Evolutionary conservation across 179 eudicot genomes (phyloP).

Genomic region (Amaranthus tricolor): DNA sequence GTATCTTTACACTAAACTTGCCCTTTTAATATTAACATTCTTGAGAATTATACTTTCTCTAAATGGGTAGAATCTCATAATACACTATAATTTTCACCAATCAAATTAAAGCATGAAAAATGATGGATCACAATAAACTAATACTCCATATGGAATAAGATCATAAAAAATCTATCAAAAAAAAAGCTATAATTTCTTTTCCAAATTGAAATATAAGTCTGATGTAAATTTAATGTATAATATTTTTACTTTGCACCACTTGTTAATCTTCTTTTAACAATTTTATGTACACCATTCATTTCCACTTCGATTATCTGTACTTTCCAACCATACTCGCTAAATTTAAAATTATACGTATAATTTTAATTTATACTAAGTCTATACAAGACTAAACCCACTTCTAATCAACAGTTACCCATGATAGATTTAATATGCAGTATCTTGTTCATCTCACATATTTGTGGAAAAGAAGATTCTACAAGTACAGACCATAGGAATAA

Average conservation of each 20-base stretch:
- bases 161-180: no score
- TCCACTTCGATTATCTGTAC: no score
- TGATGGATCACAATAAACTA: neutral
- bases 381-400: no score
- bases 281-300: no score
- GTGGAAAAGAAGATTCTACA: conserved; percentile 11
- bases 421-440: neutral
- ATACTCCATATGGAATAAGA: neutral
- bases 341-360: no score
- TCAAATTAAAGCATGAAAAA: neutral
- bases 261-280: no score
- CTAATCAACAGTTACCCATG: neutral
- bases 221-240: no score
- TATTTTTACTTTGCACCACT: no score
- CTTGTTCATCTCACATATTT: neutral
- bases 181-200: neutral
- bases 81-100: neutral
- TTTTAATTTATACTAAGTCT: no score
- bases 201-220: neutral
- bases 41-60: neutral
- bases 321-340: no score
- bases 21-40: conserved; percentile 1
- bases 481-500: conserved; percentile 12
- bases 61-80: neutral
- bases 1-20: conserved; percentile 3